Percentiles rank a stretch among this genome's conserved stretches.
phyloP scores from a whole-genome alignment of 192 early-diverging fungal genomes.

The Entomortierella lignicola region DNA sequence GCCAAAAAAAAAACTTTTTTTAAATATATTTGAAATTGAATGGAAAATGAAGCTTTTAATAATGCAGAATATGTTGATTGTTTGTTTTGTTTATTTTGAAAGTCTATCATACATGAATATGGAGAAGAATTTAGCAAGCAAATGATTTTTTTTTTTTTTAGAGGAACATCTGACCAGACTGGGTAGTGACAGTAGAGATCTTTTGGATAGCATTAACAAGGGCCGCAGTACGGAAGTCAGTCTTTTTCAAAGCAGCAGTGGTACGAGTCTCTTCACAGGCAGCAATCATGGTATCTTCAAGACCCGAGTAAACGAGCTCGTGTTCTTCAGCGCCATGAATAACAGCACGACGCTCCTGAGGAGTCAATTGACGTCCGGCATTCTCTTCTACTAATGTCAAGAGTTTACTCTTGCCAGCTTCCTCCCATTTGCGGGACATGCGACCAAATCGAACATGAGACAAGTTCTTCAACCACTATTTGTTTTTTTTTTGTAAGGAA shows the following conservation, averaged over 20 bases:
- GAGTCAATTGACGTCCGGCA: conserved; percentile 78
- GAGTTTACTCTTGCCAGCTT: conserved; percentile 76
- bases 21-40: background rate
- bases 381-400: conserved; percentile 78
- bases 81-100: background rate
- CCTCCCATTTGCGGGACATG: conserved; percentile 88
- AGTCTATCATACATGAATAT: conserved; percentile 1
- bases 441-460: conserved; percentile 88
- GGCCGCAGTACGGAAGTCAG: conserved; percentile 85
- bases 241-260: conserved; percentile 70
- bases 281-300: conserved; percentile 89
- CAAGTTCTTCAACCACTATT: conserved; percentile 87
- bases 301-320: conserved; percentile 86
- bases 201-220: conserved; percentile 85
- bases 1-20: background rate
- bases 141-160: conserved; percentile 19
- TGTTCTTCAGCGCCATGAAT: conserved; percentile 87
- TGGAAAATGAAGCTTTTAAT: background rate
- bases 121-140: too few species aligned
- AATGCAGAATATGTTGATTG: background rate
- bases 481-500: too few species aligned
- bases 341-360: conserved; percentile 78
- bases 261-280: conserved; percentile 80
- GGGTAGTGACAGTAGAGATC: conserved; percentile 78
- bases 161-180: conserved; percentile 83